Percentiles rank a stretch among this genome's conserved stretches.
Evolutionary conservation across 352 stramenopile species (phyloP).

Genomic region (Phytophthora hybrid): DNA sequence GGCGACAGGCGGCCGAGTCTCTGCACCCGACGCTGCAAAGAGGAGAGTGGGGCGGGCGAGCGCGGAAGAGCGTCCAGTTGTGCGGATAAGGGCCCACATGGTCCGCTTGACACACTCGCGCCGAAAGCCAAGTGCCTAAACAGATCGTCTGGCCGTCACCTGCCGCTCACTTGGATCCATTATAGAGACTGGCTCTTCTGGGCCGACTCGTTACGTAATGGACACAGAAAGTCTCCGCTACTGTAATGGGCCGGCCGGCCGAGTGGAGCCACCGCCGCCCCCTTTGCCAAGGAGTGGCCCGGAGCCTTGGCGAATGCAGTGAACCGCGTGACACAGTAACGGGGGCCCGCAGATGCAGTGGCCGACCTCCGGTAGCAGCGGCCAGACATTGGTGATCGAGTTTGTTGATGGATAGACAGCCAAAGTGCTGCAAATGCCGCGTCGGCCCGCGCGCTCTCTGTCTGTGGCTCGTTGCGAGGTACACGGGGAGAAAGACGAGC

Average conservation of each 20-base stretch:
- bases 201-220: conserved; percentile 32
- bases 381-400: too few species aligned
- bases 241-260: not conserved
- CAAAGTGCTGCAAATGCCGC: not conserved
- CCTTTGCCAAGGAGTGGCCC: not conserved
- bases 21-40: conserved; percentile 35
- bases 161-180: conserved; percentile 19
- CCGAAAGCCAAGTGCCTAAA: conserved; percentile 23
- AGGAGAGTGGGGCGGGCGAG: conserved; percentile 27
- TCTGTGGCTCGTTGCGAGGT: conserved; percentile 15
- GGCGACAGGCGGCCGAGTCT: conserved; percentile 23
- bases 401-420: conserved; percentile 14
- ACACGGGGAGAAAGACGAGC: conserved; percentile 28
- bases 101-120: conserved; percentile 23
- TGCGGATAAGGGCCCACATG: conserved; percentile 9
- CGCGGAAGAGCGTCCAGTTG: conserved; percentile 33
- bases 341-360: conserved; percentile 1
- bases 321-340: conserved; percentile 4
- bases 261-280: conserved; percentile 3
- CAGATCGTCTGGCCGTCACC: conserved; percentile 19
- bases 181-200: conserved; percentile 37
- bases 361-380: too few species aligned
- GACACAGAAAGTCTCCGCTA: conserved; percentile 29
- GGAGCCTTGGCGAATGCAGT: not conserved
- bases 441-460: conserved; percentile 15